These are phyloP conservation scores for Recurvomyces mirabilis DNA, from an alignment of 495 filamentous ascomycete species.

Conservation along the genomic window DNA sequence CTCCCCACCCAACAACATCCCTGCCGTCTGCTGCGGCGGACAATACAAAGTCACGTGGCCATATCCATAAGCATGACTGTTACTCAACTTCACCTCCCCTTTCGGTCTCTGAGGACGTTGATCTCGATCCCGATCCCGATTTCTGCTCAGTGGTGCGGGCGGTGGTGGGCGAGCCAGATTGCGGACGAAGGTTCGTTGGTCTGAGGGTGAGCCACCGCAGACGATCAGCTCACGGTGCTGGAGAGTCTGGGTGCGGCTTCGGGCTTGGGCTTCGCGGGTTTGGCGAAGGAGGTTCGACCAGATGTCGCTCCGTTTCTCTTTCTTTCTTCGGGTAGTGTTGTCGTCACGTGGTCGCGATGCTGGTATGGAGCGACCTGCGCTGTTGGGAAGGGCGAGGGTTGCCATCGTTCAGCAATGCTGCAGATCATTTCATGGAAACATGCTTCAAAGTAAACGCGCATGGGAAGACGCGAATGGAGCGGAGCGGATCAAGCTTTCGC, in stretches of 20 bases:
- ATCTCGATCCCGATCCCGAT: conserved; percentile 6
- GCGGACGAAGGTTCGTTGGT: conserved; percentile 13
- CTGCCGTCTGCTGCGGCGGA: conserved; percentile 7
- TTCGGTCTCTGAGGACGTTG: neutral
- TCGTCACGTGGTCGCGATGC: too few species aligned
- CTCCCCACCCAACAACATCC: conserved; percentile 13
- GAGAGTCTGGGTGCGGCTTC: conserved; percentile 9
- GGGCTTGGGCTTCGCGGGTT: conserved; percentile 21
- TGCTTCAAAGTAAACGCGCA: too few species aligned
- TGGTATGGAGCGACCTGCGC: too few species aligned
- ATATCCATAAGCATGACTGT: conserved; percentile 20
- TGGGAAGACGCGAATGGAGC: too few species aligned
- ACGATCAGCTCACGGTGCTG: conserved; percentile 10
- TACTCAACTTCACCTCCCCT: conserved; percentile 18
- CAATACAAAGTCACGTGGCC: conserved; percentile 18
- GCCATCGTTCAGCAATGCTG: too few species aligned
- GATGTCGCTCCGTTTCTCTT: too few species aligned
- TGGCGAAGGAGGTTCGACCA: conserved; percentile 19
- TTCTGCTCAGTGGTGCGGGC: conserved; percentile 3
- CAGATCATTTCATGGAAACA: too few species aligned
- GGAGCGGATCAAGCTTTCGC: too few species aligned
- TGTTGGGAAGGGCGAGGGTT: too few species aligned
- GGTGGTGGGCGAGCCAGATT: conserved; percentile 16
- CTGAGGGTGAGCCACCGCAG: conserved; percentile 14
- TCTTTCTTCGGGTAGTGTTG: too few species aligned